A percentile compares a stretch with the other conserved stretches of the same genome.
Evolutionary conservation across 345 rosid genomes (phyloP).

Genomic region (Brassica carinata): DNA sequence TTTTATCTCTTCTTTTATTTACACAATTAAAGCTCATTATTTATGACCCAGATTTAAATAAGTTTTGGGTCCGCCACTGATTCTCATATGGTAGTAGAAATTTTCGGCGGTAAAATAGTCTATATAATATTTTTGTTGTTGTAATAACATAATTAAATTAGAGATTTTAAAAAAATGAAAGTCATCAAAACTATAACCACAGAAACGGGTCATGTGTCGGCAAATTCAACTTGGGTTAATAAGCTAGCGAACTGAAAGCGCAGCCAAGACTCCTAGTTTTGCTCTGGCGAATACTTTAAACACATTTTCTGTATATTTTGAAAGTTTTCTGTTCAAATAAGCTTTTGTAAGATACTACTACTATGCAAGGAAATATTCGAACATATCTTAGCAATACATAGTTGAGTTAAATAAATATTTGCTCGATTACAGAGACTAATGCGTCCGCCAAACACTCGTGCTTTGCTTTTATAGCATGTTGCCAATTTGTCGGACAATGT

Average conservation of each 20-base stretch:
- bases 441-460: conserved; percentile 39
- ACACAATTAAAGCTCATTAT: too few species aligned
- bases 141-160: too few species aligned
- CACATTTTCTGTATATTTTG: background rate
- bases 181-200: background rate
- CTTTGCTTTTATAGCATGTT: conserved; percentile 34
- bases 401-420: background rate
- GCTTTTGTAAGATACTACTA: background rate
- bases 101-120: too few species aligned
- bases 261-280: conserved; percentile 8
- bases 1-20: too few species aligned
- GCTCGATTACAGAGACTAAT: conserved; percentile 26
- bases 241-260: conserved; percentile 24
- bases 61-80: too few species aligned
- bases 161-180: too few species aligned
- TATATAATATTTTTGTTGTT: too few species aligned
- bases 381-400: conserved; percentile 13
- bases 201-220: conserved; percentile 25
- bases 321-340: background rate
- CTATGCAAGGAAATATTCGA: conserved; percentile 17
- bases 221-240: background rate
- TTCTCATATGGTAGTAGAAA: too few species aligned
- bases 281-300: background rate
- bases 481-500: conserved; percentile 29
- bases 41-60: too few species aligned